phyloP scores from a whole-genome alignment of 2,329 filamentous ascomycete genomes.

The Ophidiomyces ophidiicola region DNA sequence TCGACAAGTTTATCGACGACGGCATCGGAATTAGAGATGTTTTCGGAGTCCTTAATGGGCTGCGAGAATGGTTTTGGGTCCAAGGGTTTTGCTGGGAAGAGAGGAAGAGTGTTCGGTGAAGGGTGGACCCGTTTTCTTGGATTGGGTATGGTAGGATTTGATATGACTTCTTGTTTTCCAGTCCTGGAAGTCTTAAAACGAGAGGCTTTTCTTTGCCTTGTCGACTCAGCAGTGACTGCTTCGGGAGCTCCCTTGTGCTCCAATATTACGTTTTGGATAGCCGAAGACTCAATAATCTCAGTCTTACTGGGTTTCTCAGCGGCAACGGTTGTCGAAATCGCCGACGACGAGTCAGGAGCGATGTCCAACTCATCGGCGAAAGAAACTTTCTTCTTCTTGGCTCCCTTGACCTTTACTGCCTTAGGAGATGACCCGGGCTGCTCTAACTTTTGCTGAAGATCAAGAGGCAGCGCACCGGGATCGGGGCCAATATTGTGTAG shows the following conservation, averaged over 20 bases:
- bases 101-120: constrained; percentile 17
- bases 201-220: constrained; percentile 30
- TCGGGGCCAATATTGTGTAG: constrained; percentile 48
- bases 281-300: constrained; percentile 26
- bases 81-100: constrained; percentile 29
- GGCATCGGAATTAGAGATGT: constrained; percentile 36
- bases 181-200: constrained; percentile 33
- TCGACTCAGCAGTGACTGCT: constrained; percentile 16
- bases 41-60: constrained; percentile 22
- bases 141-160: constrained; percentile 15
- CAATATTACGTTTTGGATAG: constrained; percentile 34
- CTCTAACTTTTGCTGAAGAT: constrained; percentile 24
- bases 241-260: constrained; percentile 27
- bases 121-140: constrained; percentile 15
- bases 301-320: constrained; percentile 20
- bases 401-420: constrained; percentile 19
- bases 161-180: constrained; percentile 11
- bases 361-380: constrained; percentile 67
- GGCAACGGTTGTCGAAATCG: constrained; percentile 16
- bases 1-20: constrained; percentile 50
- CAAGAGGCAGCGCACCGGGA: constrained; percentile 23
- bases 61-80: constrained; percentile 30
- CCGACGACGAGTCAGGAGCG: constrained; percentile 36
- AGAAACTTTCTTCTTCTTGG: constrained; percentile 57
- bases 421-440: constrained; percentile 10